Base-by-base conservation (phyloP, 2,329 filamentous ascomycete species). In the Xylaria sp. region DNA sequence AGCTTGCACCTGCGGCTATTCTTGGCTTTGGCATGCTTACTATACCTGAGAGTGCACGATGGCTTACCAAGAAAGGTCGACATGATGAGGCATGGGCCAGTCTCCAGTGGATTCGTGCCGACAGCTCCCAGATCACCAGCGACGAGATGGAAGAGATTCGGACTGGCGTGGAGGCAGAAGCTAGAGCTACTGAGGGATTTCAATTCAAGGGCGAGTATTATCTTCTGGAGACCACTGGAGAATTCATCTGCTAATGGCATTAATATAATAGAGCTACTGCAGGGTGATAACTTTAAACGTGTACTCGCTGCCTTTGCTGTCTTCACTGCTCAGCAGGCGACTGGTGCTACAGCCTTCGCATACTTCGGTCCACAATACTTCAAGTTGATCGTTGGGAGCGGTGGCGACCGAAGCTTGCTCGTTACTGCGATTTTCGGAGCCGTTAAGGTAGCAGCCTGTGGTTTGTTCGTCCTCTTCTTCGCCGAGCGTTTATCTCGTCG, bases 351-450 rank as follows among this genome's bases (percentile, higher is more conserved):
- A 0, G 85, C 86, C 0, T 82, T 87, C 71, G 85, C 85, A 13
- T 86, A 86, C 75, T 87, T 86, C 63, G 84, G 84, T 0, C 85
- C 85, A 5, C 85, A 88, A 72, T 87, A 86, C 75, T 87, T 87
- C 74, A 81, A 82, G 23, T 77, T 86, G 0, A 80, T 87, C 8
- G 83, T 86, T 16, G 84, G 83, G 13, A 69, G 57, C 23, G 81
- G 80, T 0, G 79, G 80, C 0, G 79, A 83, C 53, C 77, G 79
- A 42, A 81, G 81, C 51, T 79, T 87, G 5, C 75, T 87, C 0
- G 74, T 88, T 8, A 86, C 84, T 0, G 85, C 83, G 3, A 84
- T 87, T 63, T 87, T 87, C 70, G 85, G 85, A 13, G 83, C 82
- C 2, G 79, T 87, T 67, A 87, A 87, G 72, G 84, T 87, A 16